phyloP scores from a whole-genome alignment of 495 filamentous ascomycete species.

The Penicillium egyptiacum region DNA sequence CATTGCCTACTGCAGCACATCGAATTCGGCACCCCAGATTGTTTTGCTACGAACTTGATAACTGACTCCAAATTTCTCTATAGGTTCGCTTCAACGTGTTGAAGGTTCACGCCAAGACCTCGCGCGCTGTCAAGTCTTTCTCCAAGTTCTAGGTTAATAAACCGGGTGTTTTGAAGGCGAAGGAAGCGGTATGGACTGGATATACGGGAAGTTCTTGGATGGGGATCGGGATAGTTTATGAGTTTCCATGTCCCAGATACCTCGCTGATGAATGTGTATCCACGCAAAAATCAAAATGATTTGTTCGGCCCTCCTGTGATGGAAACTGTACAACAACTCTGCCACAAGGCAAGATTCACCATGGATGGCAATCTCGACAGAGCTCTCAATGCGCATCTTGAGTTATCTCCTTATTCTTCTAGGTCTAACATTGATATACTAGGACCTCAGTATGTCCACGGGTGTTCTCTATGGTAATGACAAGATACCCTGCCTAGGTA shows the following conservation, averaged over 20 bases:
- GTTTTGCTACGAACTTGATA: constrained; percentile 3
- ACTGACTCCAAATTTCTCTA: constrained; percentile 23
- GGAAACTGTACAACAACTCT: constrained; percentile 33
- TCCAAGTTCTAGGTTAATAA: constrained; percentile 79
- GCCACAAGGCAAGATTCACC: constrained; percentile 10
- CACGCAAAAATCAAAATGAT: constrained; percentile 50
- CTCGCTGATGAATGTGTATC: constrained; percentile 50
- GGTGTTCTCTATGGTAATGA: neutral
- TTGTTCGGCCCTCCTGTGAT: constrained; percentile 39
- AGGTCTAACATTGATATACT: constrained; percentile 3
- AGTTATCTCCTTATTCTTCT: constrained; percentile 17
- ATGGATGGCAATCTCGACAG: constrained; percentile 15
- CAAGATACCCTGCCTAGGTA: neutral
- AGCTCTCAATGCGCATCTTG: constrained; percentile 22
- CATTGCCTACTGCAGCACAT: neutral
- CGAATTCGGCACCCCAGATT: neutral
- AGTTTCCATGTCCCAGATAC: constrained; percentile 51
- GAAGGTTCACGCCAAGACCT: constrained; percentile 60
- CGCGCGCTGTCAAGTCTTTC: constrained; percentile 96
- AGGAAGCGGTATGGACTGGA: constrained; percentile 48
- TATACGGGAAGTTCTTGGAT: constrained; percentile 43
- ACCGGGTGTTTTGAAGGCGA: constrained; percentile 43
- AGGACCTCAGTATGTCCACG: neutral
- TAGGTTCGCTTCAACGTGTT: constrained; percentile 99
- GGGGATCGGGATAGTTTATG: constrained; percentile 51